Evolutionary conservation across 2,329 filamentous ascomycete genomes (phyloP).

Genomic region (Hortaea werneckii): DNA sequence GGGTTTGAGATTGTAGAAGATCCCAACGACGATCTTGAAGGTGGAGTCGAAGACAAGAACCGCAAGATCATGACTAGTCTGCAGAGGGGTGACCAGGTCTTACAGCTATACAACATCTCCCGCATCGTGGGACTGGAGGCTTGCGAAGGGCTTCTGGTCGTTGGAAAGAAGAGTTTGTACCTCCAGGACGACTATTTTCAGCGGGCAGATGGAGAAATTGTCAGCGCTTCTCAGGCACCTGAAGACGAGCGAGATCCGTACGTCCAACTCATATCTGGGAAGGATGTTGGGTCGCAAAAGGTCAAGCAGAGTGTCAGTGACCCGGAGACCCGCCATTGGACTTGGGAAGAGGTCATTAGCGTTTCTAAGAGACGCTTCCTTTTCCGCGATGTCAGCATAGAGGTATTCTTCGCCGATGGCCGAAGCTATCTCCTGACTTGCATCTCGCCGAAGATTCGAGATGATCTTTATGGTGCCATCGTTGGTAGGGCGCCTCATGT

Average conservation of each 20-base stretch:
- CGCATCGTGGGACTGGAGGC: slow-evolving; percentile 89
- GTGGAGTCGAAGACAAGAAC: slow-evolving; percentile 86
- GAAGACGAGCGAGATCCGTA: slow-evolving; percentile 89
- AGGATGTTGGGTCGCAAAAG: slow-evolving; percentile 52
- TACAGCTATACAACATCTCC: slow-evolving; percentile 90
- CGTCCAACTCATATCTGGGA: slow-evolving; percentile 80
- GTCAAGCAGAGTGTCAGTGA: slow-evolving; percentile 42
- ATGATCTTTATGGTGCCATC: slow-evolving; percentile 72
- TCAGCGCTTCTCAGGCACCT: slow-evolving; percentile 91
- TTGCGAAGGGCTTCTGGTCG: slow-evolving; percentile 82
- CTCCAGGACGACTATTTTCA: slow-evolving; percentile 97
- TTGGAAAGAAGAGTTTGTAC: slow-evolving; percentile 86
- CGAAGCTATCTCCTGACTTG: slow-evolving; percentile 88
- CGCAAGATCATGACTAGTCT: slow-evolving; percentile 93
- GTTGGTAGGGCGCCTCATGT: slow-evolving; percentile 72
- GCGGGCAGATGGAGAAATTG: slow-evolving; percentile 86
- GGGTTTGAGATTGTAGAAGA: slow-evolving; percentile 96
- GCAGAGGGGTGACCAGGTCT: slow-evolving; percentile 80
- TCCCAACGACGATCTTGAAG: slow-evolving; percentile 72
- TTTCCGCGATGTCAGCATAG: slow-evolving; percentile 91
- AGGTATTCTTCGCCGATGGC: slow-evolving; percentile 94
- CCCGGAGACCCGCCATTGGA: slow-evolving; percentile 82
- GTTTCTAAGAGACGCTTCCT: slow-evolving; percentile 92
- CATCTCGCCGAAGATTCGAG: slow-evolving; percentile 60
- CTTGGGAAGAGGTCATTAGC: slow-evolving; percentile 87